A percentile compares a stretch with the other conserved stretches of the same genome.
phyloP scores from a whole-genome alignment of 768 basidiomycete species.

The Pleurotus tuoliensis region DNA sequence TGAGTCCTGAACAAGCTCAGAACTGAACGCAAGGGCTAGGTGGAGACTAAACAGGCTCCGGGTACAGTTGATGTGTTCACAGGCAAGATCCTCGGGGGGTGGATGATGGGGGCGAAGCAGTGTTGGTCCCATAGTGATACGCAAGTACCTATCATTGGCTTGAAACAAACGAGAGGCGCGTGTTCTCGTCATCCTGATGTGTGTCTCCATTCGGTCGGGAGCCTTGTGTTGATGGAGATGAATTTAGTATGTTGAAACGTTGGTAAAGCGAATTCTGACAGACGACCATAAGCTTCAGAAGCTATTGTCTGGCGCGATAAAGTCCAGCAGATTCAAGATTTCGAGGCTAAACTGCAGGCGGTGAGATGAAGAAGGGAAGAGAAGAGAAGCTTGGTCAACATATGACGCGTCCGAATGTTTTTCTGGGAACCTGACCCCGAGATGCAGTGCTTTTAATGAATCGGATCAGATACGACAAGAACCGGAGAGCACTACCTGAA shows the following conservation, averaged over 20 bases:
- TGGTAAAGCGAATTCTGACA: conserved; percentile 1
- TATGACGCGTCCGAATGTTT: not conserved
- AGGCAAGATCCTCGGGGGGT: not conserved
- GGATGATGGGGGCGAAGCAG: not conserved
- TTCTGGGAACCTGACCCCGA: not conserved
- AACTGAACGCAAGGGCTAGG: not conserved
- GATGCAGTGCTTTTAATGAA: not conserved
- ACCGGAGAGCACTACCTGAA: too few relatives aligned
- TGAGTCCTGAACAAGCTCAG: not conserved
- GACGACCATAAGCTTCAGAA: not conserved
- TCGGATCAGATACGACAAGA: not conserved
- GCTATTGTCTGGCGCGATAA: conserved; percentile 1
- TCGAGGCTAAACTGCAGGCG: conserved; percentile 4
- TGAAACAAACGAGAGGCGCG: too few relatives aligned
- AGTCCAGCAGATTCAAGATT: not conserved
- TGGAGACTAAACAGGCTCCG: not conserved
- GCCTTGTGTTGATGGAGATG: not conserved
- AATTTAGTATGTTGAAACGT: conserved; percentile 6
- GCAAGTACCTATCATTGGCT: not conserved
- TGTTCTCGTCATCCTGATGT: too few relatives aligned
- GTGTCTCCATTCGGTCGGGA: not conserved
- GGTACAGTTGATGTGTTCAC: not conserved
- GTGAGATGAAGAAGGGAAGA: conserved; percentile 8
- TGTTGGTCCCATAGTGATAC: not conserved
- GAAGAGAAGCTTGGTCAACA: conserved; percentile 4